phyloP scores from a whole-genome alignment of 148 eudicot genomes.

The Spergularia bocconei region DNA sequence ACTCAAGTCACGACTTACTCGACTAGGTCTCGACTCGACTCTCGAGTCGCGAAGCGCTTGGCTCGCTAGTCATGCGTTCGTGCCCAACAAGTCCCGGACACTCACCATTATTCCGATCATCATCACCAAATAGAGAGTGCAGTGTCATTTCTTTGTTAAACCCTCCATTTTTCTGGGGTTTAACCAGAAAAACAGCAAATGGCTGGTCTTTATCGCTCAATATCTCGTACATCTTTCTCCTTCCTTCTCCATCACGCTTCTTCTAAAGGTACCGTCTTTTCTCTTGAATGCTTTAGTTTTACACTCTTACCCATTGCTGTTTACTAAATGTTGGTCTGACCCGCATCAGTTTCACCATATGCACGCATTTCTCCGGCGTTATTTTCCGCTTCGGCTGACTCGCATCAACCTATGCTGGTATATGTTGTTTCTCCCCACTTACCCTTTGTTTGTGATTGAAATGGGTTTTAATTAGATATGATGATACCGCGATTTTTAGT shows the following conservation, averaged over 20 bases:
- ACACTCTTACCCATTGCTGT: background rate
- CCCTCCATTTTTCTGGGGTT: background rate
- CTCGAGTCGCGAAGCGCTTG: no score
- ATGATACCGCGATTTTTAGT: background rate
- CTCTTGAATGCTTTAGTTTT: background rate
- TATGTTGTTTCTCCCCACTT: background rate
- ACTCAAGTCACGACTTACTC: no score
- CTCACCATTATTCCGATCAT: no score
- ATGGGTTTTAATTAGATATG: background rate
- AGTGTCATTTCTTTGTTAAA: no score
- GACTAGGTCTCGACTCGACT: no score
- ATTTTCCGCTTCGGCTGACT: conserved; percentile 48
- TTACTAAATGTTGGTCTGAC: background rate
- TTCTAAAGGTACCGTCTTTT: conserved; percentile 12
- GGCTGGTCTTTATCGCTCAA: conserved; percentile 5
- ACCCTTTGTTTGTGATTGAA: background rate
- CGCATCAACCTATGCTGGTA: conserved; percentile 56
- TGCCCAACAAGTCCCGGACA: no score
- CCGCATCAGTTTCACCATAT: background rate
- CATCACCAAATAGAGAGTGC: no score
- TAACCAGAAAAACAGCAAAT: conserved; percentile 5
- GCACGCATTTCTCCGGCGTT: conserved; percentile 23
- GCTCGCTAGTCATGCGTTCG: no score
- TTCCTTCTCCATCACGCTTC: background rate
- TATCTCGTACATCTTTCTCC: background rate